phyloP scores from a whole-genome alignment of 768 basidiomycete genomes.

The Xerocomellus chrysenteron region DNA sequence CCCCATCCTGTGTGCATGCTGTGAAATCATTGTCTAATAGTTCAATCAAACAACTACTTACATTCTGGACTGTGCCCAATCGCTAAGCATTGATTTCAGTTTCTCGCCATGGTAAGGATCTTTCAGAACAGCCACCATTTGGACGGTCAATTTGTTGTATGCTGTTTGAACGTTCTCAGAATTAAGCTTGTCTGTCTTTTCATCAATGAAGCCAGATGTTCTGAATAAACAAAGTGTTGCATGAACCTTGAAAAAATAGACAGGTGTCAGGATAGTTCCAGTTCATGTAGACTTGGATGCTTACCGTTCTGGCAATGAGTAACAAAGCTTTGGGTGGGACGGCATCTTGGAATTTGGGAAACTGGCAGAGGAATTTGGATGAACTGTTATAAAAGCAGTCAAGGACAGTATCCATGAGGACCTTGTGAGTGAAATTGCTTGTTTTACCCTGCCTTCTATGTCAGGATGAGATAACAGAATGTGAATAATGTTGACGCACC shows the following conservation, averaged over 20 bases:
- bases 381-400: background rate
- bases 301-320: background rate
- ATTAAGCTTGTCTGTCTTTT: background rate
- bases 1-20: background rate
- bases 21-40: background rate
- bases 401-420: background rate
- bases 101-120: background rate
- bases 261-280: background rate
- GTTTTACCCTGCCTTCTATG: background rate
- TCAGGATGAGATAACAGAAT: background rate
- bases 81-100: background rate
- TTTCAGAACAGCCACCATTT: background rate
- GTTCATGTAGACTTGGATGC: background rate
- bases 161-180: background rate
- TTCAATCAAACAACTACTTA: background rate
- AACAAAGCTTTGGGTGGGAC: background rate
- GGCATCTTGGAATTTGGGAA: background rate
- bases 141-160: background rate
- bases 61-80: background rate
- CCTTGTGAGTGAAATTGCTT: background rate
- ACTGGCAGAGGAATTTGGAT: background rate
- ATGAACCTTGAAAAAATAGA: background rate
- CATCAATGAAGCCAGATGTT: background rate
- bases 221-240: background rate
- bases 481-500: background rate